A percentile compares a stretch with the other conserved stretches of the same genome.
These are phyloP conservation scores for Trypanosoma rangeli DNA, from an alignment of 208 protist genomes.

Conservation along the genomic window DNA sequence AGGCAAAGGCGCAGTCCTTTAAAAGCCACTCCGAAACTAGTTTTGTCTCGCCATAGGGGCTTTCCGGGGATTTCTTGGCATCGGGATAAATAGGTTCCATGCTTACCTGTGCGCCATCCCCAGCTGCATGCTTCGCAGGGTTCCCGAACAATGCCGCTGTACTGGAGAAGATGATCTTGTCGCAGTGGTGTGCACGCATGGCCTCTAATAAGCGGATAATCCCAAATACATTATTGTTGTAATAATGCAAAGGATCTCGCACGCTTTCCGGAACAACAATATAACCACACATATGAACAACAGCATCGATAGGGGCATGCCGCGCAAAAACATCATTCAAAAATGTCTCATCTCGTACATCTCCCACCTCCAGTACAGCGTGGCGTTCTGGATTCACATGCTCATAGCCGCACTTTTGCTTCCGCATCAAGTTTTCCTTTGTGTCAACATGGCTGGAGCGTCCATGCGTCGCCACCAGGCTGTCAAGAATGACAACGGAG, in stretches of 20 bases:
- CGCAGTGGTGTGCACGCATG: constrained; percentile 90
- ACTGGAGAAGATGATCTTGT: constrained; percentile 97
- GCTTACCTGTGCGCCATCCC: background rate
- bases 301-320: constrained; percentile 81
- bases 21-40: constrained; percentile 93
- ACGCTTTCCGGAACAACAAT: constrained; percentile 95
- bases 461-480: constrained; percentile 79
- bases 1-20: constrained; percentile 72
- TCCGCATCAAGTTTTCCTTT: constrained; percentile 35
- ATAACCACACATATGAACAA: constrained; percentile 95
- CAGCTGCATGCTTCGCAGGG: constrained; percentile 16
- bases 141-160: constrained; percentile 95
- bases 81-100: constrained; percentile 68
- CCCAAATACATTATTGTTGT: constrained; percentile 96
- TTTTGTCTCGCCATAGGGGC: constrained; percentile 96
- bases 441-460: constrained; percentile 56
- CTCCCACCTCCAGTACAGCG: constrained; percentile 72
- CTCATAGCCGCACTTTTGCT: constrained; percentile 11
- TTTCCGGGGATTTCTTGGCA: constrained; percentile 60
- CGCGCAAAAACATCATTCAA: constrained; percentile 89
- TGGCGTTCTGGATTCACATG: constrained; percentile 28
- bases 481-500: constrained; percentile 95
- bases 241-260: constrained; percentile 92
- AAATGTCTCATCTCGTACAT: constrained; percentile 79
- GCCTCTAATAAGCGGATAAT: constrained; percentile 91